Base-by-base conservation (phyloP, 768 basidiomycete genomes). In the Tubosaeta sp. region DNA sequence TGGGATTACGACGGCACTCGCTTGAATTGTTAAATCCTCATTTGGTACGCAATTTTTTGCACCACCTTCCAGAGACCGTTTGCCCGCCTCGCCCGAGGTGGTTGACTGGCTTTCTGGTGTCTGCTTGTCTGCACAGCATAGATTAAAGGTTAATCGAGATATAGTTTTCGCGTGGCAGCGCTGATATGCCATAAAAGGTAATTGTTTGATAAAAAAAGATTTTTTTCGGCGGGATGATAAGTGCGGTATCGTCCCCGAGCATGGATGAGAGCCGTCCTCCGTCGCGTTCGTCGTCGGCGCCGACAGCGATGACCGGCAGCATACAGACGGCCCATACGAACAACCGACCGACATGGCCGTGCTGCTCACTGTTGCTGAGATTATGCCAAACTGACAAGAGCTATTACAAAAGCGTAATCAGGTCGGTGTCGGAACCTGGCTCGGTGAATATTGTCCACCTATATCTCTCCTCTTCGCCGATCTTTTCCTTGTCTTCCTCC, bases 401-500 rank as follows among this genome's bases (percentile, higher is more conserved):
- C 35, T 13, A 29, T 32, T 45, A 56, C 55, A 49, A 60, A 59
- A 66, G 58, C 61, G 66, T 68, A 69, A 69, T 63, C 56, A 56
- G 68, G 64, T 72, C 68, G 68, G 71, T 68, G 71, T 65, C 57
- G 49, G 61, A 57, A 64, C 59, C 62, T 68, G 71, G 70, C 71
- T 71, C 71, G 70, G 71, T 69, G 70, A 70, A 64, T 60, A 66
- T 59, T 59, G 41, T 44, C n/a, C 19, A 44, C 21, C 39, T 59
- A 63, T 65, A 67, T 61, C 55, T 50, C 45, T 44, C 43, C 22
- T 46, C 56, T 55, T 52, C 49, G 43, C 57, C 58, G 47, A 46
- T 54, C 44, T 14, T 40, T 52, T 43, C 52, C 61, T 58, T 58
- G 42, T 53, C 55, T 48, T 44, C 56, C 39, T 32, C 51, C 49